Base-by-base conservation (phyloP, 768 basidiomycete genomes). In the Hericium erinaceus region DNA sequence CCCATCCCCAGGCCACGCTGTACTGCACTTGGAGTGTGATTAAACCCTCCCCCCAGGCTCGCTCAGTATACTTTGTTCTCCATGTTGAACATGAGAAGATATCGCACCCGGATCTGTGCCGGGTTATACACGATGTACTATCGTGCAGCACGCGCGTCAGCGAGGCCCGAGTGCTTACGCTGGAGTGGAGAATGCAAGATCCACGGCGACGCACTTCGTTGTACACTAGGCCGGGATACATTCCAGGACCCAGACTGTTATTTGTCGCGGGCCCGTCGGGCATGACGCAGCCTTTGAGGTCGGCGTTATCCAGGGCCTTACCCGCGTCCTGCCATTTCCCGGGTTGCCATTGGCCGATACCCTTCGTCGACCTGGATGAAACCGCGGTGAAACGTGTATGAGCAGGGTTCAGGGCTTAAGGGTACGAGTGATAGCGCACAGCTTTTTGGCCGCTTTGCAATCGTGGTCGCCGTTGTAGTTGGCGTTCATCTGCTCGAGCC, bases 41-140 rank as follows among this genome's bases (percentile, higher is more conserved):
- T 6, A 33, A 33, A 5, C 7, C 1, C 6, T 9, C 9, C 1
- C 9, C 33, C 6, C 33, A 33, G 33, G 8, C 8, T 8, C 9
- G 9, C 33, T 33, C 33, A 33, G 33, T 33, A 33, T 4, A 33
- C 33, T 33, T 44, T 24, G 54, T 26, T 22, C 13, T 55, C 26
- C 54, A 55, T 67, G 48, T 79, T 72, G 38, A 82, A 79, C 80
- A 81, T 81, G 56, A 83, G 65, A 41, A 83, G 66, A 63, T 83
- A 83, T 62, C 77, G 72, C 66, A 83, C 62, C 12, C 80, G 76
- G 59, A 84, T 83, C 64, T 84, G 83, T 7, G 80, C 69, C 3
- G 75, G 57, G 59, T 81, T 73, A 64, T 85, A 85, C 56, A 83
- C 81, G 61, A 84, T 84, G 61, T 84, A 84, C 80, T 84, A 60